Conservation (phyloP, 768 basidiomycete genomes). For the Mycena epipterygia region DNA sequence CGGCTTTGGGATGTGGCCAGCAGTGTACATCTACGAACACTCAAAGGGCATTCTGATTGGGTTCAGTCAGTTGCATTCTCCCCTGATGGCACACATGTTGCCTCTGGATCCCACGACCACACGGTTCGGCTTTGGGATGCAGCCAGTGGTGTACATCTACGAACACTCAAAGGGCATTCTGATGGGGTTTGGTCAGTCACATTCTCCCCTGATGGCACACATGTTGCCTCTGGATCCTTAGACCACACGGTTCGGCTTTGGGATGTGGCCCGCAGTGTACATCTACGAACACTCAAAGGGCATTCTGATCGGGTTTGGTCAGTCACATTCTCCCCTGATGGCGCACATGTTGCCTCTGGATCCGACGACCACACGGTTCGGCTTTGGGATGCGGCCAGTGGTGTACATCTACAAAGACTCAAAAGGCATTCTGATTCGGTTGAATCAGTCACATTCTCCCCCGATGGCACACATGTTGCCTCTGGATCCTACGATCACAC, state of each 20-base stretch:
- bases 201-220: not conserved
- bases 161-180: not conserved
- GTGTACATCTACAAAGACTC: not conserved
- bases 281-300: not conserved
- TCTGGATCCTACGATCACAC: not conserved
- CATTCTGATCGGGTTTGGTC: not conserved
- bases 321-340: not conserved
- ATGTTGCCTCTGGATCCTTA: not conserved
- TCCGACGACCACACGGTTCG: not conserved
- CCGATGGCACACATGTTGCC: not conserved
- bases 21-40: not conserved
- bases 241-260: not conserved
- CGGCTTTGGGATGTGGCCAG: not conserved
- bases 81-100: not conserved
- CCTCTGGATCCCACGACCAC: not conserved
- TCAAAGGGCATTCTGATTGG: not conserved
- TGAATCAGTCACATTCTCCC: not conserved
- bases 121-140: not conserved
- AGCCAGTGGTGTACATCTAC: not conserved
- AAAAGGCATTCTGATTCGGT: not conserved
- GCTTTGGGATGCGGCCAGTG: not conserved
- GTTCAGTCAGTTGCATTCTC: constrained; percentile 4
- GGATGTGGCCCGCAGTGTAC: not conserved
- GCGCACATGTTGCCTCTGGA: not conserved
- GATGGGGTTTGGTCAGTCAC: not conserved